Base-by-base conservation (phyloP, 495 filamentous ascomycete genomes). In the Penicillium cinerascens region DNA sequence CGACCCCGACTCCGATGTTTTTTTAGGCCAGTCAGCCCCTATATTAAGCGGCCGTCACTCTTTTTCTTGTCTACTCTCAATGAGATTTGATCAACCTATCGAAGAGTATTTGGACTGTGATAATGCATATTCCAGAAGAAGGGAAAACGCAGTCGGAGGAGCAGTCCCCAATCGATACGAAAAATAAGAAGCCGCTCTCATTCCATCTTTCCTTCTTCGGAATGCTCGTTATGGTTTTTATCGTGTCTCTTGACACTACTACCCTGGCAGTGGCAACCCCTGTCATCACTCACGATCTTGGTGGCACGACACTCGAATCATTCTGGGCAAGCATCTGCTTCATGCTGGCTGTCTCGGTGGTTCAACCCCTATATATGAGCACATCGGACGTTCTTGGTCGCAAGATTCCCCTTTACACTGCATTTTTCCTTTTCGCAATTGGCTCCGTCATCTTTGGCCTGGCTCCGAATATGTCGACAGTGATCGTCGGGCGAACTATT, bases 221-320 rank as follows among this genome's bases (percentile, higher is more conserved):
- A 3, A 69, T 89, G 45, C 71, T 73, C 16, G 69, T 83, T 6
- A 73, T 87, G 41, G 79, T 79, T 2, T 65, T 88, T 20, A 82
- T 83, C 67, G 81, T 81, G 1, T 82, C 86, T 11, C 67, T 89
- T 21, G 87, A 90, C 63, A 83, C 82, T 2, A 88, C 87, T 2
- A 85, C 82, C 5, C 72, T 89, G 16, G 82, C 80, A 16, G 83
- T 88, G n/a, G 87, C 87, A 13, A 61, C 89, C 33, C 85, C 87
- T 1, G 81, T 83, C 68, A 38, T 69, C 62, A 16, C 16, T 2
- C 10, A 7, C 25, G 64, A 72, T 15, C 71, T 82, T 6, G 44
- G 69, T 40, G 78, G 75, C 6, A 73, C 64, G 0, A 78, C 71
- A 0, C 69, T 81, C 27, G 63, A 78, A 49, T 70, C 78, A 0